A percentile compares a stretch with the other conserved stretches of the same genome.
phyloP scores from a whole-genome alignment of 2,329 filamentous ascomycete genomes.

The Podosphaera xanthii region DNA sequence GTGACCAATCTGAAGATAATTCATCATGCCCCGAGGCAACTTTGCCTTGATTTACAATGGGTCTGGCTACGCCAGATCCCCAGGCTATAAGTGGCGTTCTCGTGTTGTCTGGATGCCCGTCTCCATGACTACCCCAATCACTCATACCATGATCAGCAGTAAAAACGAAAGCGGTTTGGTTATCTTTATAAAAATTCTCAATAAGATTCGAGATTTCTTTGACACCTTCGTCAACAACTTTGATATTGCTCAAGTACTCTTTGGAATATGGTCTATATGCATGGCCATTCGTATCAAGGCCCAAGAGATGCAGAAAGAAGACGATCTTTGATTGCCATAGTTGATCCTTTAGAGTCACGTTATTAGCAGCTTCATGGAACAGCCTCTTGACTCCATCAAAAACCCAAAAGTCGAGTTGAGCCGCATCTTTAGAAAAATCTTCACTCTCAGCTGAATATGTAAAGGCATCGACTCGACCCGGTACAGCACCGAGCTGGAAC shows the following conservation, averaged over 20 bases:
- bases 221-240: slow-evolving; percentile 80
- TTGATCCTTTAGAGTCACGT: slow-evolving; percentile 48
- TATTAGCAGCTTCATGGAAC: slow-evolving; percentile 57
- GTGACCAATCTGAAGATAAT: slow-evolving; percentile 71
- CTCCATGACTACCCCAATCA: slow-evolving; percentile 96
- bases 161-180: slow-evolving; percentile 82
- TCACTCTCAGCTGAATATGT: slow-evolving; percentile 68
- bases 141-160: slow-evolving; percentile 98
- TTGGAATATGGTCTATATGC: slow-evolving; percentile 73
- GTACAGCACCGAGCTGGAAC: slow-evolving; percentile 83
- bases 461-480: slow-evolving; percentile 68
- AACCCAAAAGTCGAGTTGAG: slow-evolving; percentile 74
- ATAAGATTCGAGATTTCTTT: slow-evolving; percentile 62
- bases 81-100: slow-evolving; percentile 79
- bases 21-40: slow-evolving; percentile 69
- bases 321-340: slow-evolving; percentile 70
- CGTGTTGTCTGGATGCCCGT: slow-evolving; percentile 93
- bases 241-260: slow-evolving; percentile 86
- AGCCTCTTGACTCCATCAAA: slow-evolving; percentile 81
- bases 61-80: slow-evolving; percentile 75
- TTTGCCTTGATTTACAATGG: slow-evolving; percentile 29
- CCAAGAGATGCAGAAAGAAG: slow-evolving; percentile 86
- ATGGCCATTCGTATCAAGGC: slow-evolving; percentile 79
- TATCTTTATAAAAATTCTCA: slow-evolving; percentile 64
- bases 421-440: slow-evolving; percentile 69